Percentiles rank a stretch among this genome's conserved stretches.
phyloP scores from a whole-genome alignment of 192 early-diverging fungal genomes.

The Polychytrium aggregatum region DNA sequence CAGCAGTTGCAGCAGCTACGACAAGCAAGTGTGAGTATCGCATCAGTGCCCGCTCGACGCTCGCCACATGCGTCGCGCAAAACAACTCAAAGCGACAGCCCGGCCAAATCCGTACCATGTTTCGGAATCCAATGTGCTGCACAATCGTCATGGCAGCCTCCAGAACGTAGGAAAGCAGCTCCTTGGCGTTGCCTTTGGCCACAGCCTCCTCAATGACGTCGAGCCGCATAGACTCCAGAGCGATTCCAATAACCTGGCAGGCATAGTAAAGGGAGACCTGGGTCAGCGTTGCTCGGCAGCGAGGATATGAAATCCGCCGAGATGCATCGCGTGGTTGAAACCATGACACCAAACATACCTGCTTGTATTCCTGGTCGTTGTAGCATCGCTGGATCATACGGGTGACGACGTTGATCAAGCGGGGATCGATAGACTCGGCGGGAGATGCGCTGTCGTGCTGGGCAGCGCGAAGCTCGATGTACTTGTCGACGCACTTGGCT shows the following conservation, averaged over 20 bases:
- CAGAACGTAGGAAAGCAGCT: slow-evolving; percentile 76
- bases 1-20: slow-evolving; percentile 56
- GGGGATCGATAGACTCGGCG: slow-evolving; percentile 51
- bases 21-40: no score
- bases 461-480: slow-evolving; percentile 63
- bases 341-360: slow-evolving; percentile 17
- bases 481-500: slow-evolving; percentile 92
- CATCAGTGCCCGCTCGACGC: no score
- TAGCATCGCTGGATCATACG: slow-evolving; percentile 92
- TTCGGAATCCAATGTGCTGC: slow-evolving; percentile 66
- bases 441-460: slow-evolving; percentile 25
- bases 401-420: slow-evolving; percentile 82
- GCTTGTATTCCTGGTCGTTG: slow-evolving; percentile 72
- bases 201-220: slow-evolving; percentile 85
- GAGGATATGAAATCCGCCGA: no score
- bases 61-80: no score
- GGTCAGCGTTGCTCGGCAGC: no score
- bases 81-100: no score
- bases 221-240: slow-evolving; percentile 80
- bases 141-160: slow-evolving; percentile 78
- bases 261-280: no score
- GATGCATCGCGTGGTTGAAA: no score
- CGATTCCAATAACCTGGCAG: slow-evolving; percentile 81
- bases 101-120: slow-evolving; percentile 46
- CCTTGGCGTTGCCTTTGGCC: slow-evolving; percentile 39